Conservation (phyloP, 169 alveolate species). For the Nephromyces sp. region DNA sequence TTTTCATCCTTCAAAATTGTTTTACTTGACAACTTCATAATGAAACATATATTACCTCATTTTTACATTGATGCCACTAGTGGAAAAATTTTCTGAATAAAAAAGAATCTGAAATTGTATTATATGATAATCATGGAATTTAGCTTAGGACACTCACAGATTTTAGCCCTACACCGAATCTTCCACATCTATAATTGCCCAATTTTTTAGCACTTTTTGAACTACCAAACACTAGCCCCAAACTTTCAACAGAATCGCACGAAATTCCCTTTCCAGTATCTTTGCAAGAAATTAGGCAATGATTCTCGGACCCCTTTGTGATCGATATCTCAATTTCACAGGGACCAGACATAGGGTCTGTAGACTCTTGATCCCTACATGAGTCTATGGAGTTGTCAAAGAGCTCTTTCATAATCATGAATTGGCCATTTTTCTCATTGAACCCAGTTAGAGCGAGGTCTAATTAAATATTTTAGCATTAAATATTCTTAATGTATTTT, state of each 20-base stretch:
- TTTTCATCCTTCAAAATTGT: too few species aligned
- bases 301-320: background rate
- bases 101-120: too few species aligned
- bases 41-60: too few species aligned
- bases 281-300: background rate
- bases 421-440: background rate
- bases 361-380: constrained; percentile 9
- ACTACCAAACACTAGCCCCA: constrained; percentile 21
- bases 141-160: too few species aligned
- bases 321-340: background rate
- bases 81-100: too few species aligned
- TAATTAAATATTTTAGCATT: too few species aligned
- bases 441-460: constrained; percentile 25
- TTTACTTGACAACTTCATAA: too few species aligned
- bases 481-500: too few species aligned
- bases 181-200: constrained; percentile 19
- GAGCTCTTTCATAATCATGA: constrained; percentile 35
- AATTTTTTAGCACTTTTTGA: constrained; percentile 20
- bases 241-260: constrained; percentile 16
- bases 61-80: too few species aligned
- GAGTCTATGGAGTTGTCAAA: constrained; percentile 32
- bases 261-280: constrained; percentile 21
- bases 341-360: background rate
- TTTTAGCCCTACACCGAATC: constrained; percentile 31
- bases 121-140: too few species aligned